Evolutionary conservation across 495 filamentous ascomycete species (phyloP).

Genomic region (Penicillium bialowiezense): DNA sequence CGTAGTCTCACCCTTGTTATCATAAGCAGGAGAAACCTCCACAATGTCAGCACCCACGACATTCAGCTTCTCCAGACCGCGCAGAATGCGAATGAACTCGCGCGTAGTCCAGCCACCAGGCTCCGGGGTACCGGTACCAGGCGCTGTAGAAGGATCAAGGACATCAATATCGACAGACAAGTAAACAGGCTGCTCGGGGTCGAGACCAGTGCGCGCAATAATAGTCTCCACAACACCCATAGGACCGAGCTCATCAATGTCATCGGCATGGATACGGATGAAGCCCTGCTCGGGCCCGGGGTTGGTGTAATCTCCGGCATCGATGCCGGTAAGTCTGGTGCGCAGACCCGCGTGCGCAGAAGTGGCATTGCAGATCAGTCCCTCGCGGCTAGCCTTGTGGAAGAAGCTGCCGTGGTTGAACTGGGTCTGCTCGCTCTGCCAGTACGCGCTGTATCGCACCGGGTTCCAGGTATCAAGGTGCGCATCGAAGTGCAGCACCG

Average conservation of each 20-base stretch:
- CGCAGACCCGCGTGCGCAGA: conserved; percentile 77
- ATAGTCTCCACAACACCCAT: conserved; percentile 58
- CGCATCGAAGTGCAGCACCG: conserved; percentile 83
- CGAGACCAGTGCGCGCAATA: conserved; percentile 58
- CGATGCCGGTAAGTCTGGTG: conserved; percentile 65
- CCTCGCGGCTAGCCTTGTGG: conserved; percentile 74
- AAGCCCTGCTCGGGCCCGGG: conserved; percentile 59
- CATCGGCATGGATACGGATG: conserved; percentile 62
- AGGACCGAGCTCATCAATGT: conserved; percentile 66
- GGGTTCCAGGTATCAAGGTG: conserved; percentile 86
- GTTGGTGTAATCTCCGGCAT: conserved; percentile 61
- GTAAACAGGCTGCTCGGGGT: conserved; percentile 64
- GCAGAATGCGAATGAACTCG: conserved; percentile 67
- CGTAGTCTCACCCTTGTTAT: conserved; percentile 79
- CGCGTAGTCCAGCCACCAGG: conserved; percentile 72
- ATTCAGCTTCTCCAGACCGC: conserved; percentile 67
- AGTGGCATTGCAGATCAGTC: conserved; percentile 62
- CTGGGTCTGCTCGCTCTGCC: conserved; percentile 63
- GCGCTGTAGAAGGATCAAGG: conserved; percentile 67
- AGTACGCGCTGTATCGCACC: conserved; percentile 70
- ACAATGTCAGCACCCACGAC: conserved; percentile 76
- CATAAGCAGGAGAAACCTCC: conserved; percentile 84
- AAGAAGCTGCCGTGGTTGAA: conserved; percentile 89
- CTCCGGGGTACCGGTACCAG: conserved; percentile 72
- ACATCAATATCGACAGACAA: conserved; percentile 76